A percentile compares a stretch with the other conserved stretches of the same genome.
phyloP scores from a whole-genome alignment of 1,139 yeast species.

The Suhomyces bribrorum region DNA sequence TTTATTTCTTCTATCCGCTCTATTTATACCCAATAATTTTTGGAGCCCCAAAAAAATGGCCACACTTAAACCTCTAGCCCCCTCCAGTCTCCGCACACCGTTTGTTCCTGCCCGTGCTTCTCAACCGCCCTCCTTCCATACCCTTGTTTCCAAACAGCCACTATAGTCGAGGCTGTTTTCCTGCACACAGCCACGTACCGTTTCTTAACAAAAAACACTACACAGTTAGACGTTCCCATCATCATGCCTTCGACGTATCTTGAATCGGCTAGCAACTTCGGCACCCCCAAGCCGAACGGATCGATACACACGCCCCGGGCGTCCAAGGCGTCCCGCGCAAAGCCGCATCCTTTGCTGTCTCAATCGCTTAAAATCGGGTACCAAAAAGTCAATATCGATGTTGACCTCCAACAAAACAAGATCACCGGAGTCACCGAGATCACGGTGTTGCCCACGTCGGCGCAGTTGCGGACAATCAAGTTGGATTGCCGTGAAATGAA shows the following conservation, averaged over 20 bases:
- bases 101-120: too few relatives aligned
- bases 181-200: slow-evolving; percentile 5
- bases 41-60: too few relatives aligned
- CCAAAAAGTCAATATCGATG: slow-evolving; percentile 67
- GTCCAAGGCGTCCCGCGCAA: slow-evolving; percentile 18
- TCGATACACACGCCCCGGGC: slow-evolving; percentile 10
- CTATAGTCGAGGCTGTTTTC: background rate
- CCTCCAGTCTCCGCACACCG: too few relatives aligned
- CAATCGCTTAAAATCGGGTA: slow-evolving; percentile 60
- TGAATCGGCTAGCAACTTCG: slow-evolving; percentile 14
- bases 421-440: slow-evolving; percentile 81
- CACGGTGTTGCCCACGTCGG: slow-evolving; percentile 71
- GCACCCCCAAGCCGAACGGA: slow-evolving; percentile 10
- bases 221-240: slow-evolving; percentile 1
- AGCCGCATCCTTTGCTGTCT: slow-evolving; percentile 30
- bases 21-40: too few relatives aligned
- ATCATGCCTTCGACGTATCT: slow-evolving; percentile 26
- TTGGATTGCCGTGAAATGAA: slow-evolving; percentile 82
- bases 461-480: slow-evolving; percentile 56
- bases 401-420: slow-evolving; percentile 56
- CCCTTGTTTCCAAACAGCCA: slow-evolving; percentile 1
- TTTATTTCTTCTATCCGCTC: too few relatives aligned
- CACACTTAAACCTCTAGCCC: too few relatives aligned
- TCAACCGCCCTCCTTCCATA: too few relatives aligned
- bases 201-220: slow-evolving; percentile 1